phyloP scores from a whole-genome alignment of 2,329 filamentous ascomycete species.

The Phyllosticta citrichinensis region DNA sequence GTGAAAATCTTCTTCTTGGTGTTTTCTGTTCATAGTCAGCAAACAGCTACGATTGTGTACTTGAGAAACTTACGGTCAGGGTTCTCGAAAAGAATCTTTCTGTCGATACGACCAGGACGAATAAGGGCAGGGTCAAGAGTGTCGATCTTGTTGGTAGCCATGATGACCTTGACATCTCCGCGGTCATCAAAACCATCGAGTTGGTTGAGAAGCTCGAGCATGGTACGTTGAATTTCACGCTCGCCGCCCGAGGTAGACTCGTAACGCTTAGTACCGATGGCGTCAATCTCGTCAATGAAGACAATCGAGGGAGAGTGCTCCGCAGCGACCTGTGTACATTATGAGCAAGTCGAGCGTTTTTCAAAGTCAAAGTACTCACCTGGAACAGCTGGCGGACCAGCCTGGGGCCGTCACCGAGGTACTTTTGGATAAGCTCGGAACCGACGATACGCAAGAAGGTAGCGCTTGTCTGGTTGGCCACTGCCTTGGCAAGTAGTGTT shows the following conservation, averaged over 20 bases:
- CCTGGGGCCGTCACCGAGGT: conserved; percentile 88
- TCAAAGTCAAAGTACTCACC: conserved; percentile 12
- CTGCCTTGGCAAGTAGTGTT: conserved; percentile 89
- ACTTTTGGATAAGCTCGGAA: conserved; percentile 96
- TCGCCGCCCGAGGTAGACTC: conserved; percentile 95
- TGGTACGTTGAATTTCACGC: conserved; percentile 93
- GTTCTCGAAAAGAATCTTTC: conserved; percentile 81
- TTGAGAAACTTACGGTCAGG: conserved; percentile 48
- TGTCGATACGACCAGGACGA: conserved; percentile 92
- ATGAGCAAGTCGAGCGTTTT: neutral
- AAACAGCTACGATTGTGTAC: neutral
- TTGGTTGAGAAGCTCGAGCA: conserved; percentile 97
- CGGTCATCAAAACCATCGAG: conserved; percentile 98
- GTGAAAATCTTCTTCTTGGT: conserved; percentile 98
- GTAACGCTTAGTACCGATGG: conserved; percentile 97
- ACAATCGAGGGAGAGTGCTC: conserved; percentile 96
- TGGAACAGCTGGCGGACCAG: conserved; percentile 94
- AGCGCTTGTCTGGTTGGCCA: conserved; percentile 97
- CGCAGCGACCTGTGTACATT: conserved; percentile 53
- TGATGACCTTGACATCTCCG: conserved; percentile 98
- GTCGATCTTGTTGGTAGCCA: conserved; percentile 99
- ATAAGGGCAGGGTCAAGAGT: conserved; percentile 93
- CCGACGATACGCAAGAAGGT: conserved; percentile 97
- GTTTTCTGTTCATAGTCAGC: conserved; percentile 63
- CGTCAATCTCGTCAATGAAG: conserved; percentile 98